Percentiles rank a stretch among this genome's conserved stretches.
Conservation (phyloP, 228 moss, liverwort and hornwort genomes). For the Sphagnum fallax region DNA sequence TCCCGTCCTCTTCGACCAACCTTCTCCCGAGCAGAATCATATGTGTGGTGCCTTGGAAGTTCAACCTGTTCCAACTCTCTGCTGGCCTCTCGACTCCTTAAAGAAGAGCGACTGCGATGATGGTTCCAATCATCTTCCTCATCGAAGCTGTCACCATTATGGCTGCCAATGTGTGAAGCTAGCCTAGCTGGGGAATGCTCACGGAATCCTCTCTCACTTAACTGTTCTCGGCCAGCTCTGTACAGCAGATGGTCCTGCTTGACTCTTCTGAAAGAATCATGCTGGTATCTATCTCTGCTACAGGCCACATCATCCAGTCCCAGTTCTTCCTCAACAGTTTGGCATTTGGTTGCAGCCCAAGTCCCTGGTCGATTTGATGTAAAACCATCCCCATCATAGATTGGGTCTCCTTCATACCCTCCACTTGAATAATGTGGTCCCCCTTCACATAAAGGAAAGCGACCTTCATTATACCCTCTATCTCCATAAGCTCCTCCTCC, state of each 20-base stretch:
- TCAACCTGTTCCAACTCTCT: slow-evolving; percentile 63
- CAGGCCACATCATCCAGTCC: slow-evolving; percentile 68
- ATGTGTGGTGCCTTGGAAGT: slow-evolving; percentile 56
- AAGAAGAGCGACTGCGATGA: slow-evolving; percentile 40
- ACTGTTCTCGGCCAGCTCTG: slow-evolving; percentile 25
- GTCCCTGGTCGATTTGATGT: slow-evolving; percentile 36
- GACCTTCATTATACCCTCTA: slow-evolving; percentile 68
- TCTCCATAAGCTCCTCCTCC: slow-evolving; percentile 79
- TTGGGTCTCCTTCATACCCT: slow-evolving; percentile 55
- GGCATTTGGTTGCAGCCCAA: slow-evolving; percentile 68
- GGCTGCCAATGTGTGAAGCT: slow-evolving; percentile 48
- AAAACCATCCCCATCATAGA: slow-evolving; percentile 63
- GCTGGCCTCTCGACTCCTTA: slow-evolving; percentile 60
- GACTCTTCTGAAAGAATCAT: slow-evolving; percentile 39
- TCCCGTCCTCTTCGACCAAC: slow-evolving; percentile 59
- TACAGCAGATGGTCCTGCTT: slow-evolving; percentile 47
- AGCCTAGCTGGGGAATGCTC: slow-evolving; percentile 28
- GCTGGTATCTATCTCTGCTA: slow-evolving; percentile 44
- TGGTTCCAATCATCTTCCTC: slow-evolving; percentile 68
- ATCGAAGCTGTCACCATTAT: slow-evolving; percentile 65
- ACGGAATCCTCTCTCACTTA: slow-evolving; percentile 13
- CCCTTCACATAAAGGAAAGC: slow-evolving; percentile 53
- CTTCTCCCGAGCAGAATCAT: slow-evolving; percentile 62
- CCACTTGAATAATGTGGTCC: slow-evolving; percentile 50
- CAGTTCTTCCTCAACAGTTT: slow-evolving; percentile 77